Conservation (phyloP, 768 basidiomycete species). For the Pisolithus sp. region DNA sequence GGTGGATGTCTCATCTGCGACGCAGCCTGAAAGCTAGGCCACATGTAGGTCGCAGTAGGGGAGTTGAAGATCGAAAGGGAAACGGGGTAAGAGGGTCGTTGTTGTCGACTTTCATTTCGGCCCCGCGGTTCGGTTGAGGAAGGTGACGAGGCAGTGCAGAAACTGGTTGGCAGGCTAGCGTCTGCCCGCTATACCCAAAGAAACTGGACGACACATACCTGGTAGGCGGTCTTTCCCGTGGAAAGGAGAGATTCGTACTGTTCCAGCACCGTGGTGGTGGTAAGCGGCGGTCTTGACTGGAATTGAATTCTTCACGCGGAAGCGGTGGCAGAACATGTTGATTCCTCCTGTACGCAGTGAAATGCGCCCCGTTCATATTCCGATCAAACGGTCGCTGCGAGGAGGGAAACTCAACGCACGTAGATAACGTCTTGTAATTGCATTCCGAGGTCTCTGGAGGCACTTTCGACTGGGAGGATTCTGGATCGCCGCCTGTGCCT, state of each 20-base stretch:
- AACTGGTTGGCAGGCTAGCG: conserved; percentile 17
- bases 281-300: conserved; percentile 29
- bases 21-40: conserved; percentile 40
- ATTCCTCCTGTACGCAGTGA: conserved; percentile 25
- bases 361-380: conserved; percentile 14
- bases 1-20: conserved; percentile 38
- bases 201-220: conserved; percentile 16
- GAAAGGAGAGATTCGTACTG: conserved; percentile 13
- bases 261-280: conserved; percentile 28
- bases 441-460: conserved; percentile 18
- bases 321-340: conserved; percentile 30
- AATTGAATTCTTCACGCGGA: conserved; percentile 25
- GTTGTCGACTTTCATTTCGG: conserved; percentile 22
- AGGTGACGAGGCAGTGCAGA: conserved; percentile 12
- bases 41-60: conserved; percentile 40
- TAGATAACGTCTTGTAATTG: conserved; percentile 16
- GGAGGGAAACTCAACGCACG: conserved; percentile 16
- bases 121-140: conserved; percentile 14
- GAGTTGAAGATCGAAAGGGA: conserved; percentile 38
- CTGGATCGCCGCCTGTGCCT: conserved; percentile 10
- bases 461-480: conserved; percentile 14
- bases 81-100: conserved; percentile 20
- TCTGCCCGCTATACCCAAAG: conserved; percentile 2
- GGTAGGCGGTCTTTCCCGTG: conserved; percentile 19
- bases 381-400: conserved; percentile 19